Evolutionary conservation across 1,284 basidiomycete species (phyloP), one percentile per base, ranked within the genome.

Genomic region (Flammula alnicola): DNA sequence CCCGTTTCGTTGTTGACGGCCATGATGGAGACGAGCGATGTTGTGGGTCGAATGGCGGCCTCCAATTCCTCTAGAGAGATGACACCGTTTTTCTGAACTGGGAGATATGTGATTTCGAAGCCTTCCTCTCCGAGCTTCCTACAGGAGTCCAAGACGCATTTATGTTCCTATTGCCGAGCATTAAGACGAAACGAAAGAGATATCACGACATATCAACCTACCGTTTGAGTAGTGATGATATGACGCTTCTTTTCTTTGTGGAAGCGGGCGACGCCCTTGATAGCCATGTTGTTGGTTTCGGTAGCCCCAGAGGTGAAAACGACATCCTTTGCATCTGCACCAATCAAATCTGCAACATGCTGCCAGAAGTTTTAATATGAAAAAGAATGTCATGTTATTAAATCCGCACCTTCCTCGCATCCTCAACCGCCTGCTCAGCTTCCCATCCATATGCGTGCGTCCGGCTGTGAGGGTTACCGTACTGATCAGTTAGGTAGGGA

Each of bases 361-460:
- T 95, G 43, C 9, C 33, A 36, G 29, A 49, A 17, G 32, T 19
- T 10, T 39, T 19, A 35, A 36, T 29, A 9, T 23, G 30, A 14
- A 12, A n/a, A n/a, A 5, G 17, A 45, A 43, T 19, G 35, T 7
- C 19, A n/a, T 31, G 27, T 9, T 17, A 8, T 31, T 29, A 12
- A 43, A 48, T 42, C 27, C 51, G 35, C 49, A 84, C 92, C 77
- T 89, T 86, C 48, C 96, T 84, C 5, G 93, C 95, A 60, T 89
- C 84, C 67, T 99, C 96, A 4, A 98, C 92, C 0, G 89, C 95
- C 61, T 88, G 80, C 67, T 99, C 97, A 5, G 96, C 93, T 71
- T 99, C 97, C 97, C 97, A 99, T 5, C 97, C 97, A 70, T 98
- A 99, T 0, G 96, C 94, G 70, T 99, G 97, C 23, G 97, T 99